Evolutionary conservation across 768 basidiomycete species (phyloP).

Genomic region (Mycena belliarum): DNA sequence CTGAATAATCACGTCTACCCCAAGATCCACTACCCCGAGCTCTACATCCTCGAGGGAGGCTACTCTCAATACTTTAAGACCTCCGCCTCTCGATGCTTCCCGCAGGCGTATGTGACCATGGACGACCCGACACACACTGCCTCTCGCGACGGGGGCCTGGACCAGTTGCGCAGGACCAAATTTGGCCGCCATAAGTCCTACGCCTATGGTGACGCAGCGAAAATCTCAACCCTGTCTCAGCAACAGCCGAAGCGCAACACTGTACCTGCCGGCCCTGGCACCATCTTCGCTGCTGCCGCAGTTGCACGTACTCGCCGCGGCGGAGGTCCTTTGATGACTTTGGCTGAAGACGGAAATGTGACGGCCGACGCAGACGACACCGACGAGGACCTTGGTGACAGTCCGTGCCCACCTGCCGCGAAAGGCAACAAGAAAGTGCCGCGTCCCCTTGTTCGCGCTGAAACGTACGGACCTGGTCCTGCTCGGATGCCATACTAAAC

Average conservation of each 20-base stretch:
- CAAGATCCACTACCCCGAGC: constrained; percentile 91
- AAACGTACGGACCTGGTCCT: constrained; percentile 72
- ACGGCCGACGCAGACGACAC: constrained; percentile 70
- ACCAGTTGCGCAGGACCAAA: constrained; percentile 87
- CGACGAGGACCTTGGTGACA: constrained; percentile 78
- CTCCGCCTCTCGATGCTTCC: constrained; percentile 72
- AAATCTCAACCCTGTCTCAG: constrained; percentile 38
- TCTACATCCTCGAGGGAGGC: constrained; percentile 96
- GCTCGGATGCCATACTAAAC: constrained; percentile 44
- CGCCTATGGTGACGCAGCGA: constrained; percentile 79
- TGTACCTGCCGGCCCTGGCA: constrained; percentile 53
- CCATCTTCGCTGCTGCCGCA: constrained; percentile 69
- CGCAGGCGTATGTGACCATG: constrained; percentile 87
- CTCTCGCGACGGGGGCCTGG: constrained; percentile 83
- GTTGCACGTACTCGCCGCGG: constrained; percentile 67
- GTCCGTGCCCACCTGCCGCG: constrained; percentile 82
- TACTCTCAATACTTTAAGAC: constrained; percentile 86
- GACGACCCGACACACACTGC: constrained; percentile 85
- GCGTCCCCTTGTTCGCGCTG: constrained; percentile 57
- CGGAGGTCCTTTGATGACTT: constrained; percentile 50
- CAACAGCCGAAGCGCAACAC: constrained; percentile 65
- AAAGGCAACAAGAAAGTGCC: constrained; percentile 60
- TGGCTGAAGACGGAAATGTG: constrained; percentile 66
- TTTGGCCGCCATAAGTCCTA: constrained; percentile 91
- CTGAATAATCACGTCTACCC: constrained; percentile 90